Percentiles rank a stretch among this genome's conserved stretches.
phyloP scores from a whole-genome alignment of 116 monocot genomes.

The Iris pallida region DNA sequence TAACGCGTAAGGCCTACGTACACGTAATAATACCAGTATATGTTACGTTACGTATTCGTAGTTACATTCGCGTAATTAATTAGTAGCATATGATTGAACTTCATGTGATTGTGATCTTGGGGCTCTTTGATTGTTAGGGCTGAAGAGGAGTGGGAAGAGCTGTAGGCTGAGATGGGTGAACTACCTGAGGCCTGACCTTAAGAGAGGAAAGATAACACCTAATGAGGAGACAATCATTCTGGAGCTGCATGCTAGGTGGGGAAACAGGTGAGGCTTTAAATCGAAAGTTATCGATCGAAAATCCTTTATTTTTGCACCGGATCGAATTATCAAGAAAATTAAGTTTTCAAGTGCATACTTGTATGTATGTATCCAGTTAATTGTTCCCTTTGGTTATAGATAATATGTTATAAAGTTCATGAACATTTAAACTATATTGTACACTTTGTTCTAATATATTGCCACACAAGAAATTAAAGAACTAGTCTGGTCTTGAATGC shows the following conservation, averaged over 20 bases:
- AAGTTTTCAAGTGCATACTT: no score
- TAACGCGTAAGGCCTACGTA: no score
- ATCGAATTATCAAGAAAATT: no score
- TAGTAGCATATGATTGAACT: background rate
- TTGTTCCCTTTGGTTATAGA: no score
- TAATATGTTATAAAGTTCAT: no score
- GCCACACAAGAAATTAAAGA: no score
- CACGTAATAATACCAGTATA: no score
- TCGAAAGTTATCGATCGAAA: no score
- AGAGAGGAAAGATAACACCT: slow-evolving; percentile 63
- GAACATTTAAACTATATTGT: no score
- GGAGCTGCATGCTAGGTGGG: slow-evolving; percentile 66
- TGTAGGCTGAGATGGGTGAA: slow-evolving; percentile 92
- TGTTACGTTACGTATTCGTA: background rate
- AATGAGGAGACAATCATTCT: slow-evolving; percentile 57
- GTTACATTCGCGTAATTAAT: background rate
- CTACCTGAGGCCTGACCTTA: slow-evolving; percentile 79
- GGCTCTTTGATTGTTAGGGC: slow-evolving; percentile 29
- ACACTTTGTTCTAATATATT: no score
- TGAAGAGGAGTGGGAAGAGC: slow-evolving; percentile 88
- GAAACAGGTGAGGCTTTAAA: slow-evolving; percentile 41
- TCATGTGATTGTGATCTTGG: background rate
- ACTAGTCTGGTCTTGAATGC: no score
- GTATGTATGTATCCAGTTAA: no score
- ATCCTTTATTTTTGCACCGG: background rate